Conservation (phyloP, 2,329 filamentous ascomycete species). For the Stagonosporopsis rhizophila region DNA sequence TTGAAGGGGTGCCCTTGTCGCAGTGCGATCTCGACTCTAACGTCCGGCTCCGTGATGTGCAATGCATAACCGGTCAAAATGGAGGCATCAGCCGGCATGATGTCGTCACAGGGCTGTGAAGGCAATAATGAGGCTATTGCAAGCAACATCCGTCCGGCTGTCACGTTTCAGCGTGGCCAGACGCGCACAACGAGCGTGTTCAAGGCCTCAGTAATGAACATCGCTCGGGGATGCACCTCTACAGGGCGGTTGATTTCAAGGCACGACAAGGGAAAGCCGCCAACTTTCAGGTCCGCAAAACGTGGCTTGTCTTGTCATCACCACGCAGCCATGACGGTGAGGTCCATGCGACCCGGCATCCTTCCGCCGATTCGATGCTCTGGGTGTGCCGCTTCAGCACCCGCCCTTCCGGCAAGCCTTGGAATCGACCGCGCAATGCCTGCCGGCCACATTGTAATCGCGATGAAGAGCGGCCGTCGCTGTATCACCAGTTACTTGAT, state of each 20-base stretch:
- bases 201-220: background rate
- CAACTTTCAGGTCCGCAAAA: constrained; percentile 22
- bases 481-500: constrained; percentile 24
- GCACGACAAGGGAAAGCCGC: constrained; percentile 25
- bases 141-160: constrained; percentile 9
- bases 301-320: constrained; percentile 33
- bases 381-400: constrained; percentile 41
- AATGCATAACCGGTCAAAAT: constrained; percentile 18
- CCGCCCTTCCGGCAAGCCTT: constrained; percentile 44
- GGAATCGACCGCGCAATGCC: constrained; percentile 28
- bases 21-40: constrained; percentile 18
- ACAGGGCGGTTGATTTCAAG: constrained; percentile 16
- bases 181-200: constrained; percentile 9
- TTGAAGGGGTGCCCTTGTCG: constrained; percentile 18
- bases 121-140: constrained; percentile 14
- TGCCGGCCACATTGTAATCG: constrained; percentile 32
- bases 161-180: constrained; percentile 10
- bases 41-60: constrained; percentile 16
- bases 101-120: constrained; percentile 22
- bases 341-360: constrained; percentile 31
- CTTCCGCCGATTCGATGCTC: constrained; percentile 38
- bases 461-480: constrained; percentile 21
- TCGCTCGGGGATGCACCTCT: constrained; percentile 3
- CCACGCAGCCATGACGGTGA: constrained; percentile 39
- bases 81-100: constrained; percentile 10